Base-by-base conservation (phyloP, 2,329 filamentous ascomycete species). In the Hirsutella rhossiliensis region DNA sequence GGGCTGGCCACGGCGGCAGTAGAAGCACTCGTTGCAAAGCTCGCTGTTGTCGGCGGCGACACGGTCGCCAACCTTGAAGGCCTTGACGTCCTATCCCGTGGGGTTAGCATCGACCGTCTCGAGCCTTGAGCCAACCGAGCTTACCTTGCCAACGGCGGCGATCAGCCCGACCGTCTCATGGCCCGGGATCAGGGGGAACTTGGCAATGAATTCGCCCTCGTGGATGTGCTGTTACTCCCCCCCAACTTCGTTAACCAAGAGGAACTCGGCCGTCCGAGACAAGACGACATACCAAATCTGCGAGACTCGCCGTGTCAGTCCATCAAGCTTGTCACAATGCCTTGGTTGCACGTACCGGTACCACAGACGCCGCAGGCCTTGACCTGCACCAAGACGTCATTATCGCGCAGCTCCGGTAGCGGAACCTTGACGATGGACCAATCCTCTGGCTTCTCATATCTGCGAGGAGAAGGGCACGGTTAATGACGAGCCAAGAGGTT, bases 1-100 rank as follows among this genome's bases (percentile, higher is more conserved):
- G 28, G 76, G 69, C 57, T 84, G 72, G 43, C 81, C 80, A 45
- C 79, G 75, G 50, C 77, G 75, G 66, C 82, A 86, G 67, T 84
- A 84, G 69, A 82, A 84, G 65, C 82, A 86, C 61, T 80, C 74
- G 41, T 75, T 76, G 62, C 82, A 86, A 38, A 84, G 73, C 59
- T 84, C 75, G 15, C 75, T 75, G 59, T 80, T 79, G 54, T 79
- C 76, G 31, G 74, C 77, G 45, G 75, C 76, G 30, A 84, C 79
- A 40, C 78, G 74, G 54, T 82, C 77, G 44, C 79, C 78, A 44
- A 83, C 55, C 41, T 69, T 55, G 61, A 84, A 78, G 38, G 67
- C 71, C 52, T 72, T 75, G 49, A 82, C 78, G 51, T 76, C 71
- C 58, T 68, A 41, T 29, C 43, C 13, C 13, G 13, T 19, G 13